A percentile compares a stretch with the other conserved stretches of the same genome.
Conservation (phyloP, 768 basidiomycete species). For the Clathrus columnatus region DNA sequence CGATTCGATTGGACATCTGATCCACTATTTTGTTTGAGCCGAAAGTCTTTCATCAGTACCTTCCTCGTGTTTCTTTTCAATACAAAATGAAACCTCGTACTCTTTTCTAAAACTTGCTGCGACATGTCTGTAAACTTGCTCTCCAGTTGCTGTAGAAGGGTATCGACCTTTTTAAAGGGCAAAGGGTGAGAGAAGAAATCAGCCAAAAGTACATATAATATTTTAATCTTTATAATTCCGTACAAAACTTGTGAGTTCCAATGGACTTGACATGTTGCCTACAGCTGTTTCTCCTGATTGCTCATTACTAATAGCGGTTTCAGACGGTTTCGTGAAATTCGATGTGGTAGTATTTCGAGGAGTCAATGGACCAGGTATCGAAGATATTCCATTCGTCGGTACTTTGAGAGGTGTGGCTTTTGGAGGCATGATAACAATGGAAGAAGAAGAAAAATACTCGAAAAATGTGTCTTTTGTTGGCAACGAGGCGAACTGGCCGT, state of each 20-base stretch:
- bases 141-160: conserved; percentile 81
- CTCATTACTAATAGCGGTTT: background rate
- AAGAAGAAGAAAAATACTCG: background rate
- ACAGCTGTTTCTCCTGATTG: conserved; percentile 25
- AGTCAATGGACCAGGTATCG: background rate
- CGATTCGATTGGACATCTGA: conserved; percentile 88
- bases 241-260: conserved; percentile 91
- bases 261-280: conserved; percentile 80
- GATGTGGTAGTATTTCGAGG: background rate
- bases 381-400: conserved; percentile 4
- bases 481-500: no score
- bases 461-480: background rate
- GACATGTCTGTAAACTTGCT: conserved; percentile 91
- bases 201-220: conserved; percentile 1
- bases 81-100: conserved; percentile 35
- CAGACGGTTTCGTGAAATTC: background rate
- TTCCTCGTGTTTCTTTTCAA: no score
- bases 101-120: conserved; percentile 74
- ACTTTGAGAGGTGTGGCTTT: conserved; percentile 38
- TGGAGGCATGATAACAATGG: conserved; percentile 20
- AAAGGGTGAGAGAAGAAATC: background rate
- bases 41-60: no score
- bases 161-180: conserved; percentile 94
- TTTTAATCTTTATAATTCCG: conserved; percentile 24
- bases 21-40: conserved; percentile 48